Evolutionary conservation across 2,329 filamentous ascomycete genomes (phyloP).

Genomic region (Hymenoscyphus scutula): DNA sequence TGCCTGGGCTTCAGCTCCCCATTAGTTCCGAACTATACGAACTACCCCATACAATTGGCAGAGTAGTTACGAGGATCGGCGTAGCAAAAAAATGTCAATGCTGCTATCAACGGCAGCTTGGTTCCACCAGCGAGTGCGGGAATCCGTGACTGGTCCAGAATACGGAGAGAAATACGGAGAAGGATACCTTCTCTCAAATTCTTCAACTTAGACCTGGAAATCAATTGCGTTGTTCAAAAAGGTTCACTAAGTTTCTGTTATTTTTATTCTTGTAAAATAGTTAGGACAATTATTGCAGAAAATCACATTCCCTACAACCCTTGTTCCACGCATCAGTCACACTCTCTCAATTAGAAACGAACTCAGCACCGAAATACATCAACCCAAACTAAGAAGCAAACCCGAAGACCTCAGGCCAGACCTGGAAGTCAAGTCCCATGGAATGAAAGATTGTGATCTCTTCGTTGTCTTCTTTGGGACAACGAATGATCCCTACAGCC

Average conservation of each 20-base stretch:
- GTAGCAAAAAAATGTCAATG: background rate
- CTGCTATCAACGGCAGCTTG: background rate
- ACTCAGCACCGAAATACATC: too few species aligned
- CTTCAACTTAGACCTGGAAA: too few species aligned
- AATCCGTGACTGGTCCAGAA: too few species aligned
- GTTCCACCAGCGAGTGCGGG: background rate
- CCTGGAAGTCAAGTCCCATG: background rate
- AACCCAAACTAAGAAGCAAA: background rate
- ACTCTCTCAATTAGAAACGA: too few species aligned
- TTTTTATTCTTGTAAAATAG: too few species aligned
- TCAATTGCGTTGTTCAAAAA: too few species aligned
- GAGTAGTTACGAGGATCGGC: background rate
- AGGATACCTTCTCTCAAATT: too few species aligned
- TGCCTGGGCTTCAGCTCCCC: background rate
- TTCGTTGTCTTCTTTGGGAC: background rate
- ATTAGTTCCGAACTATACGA: background rate
- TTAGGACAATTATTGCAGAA: too few species aligned
- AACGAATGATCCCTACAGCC: constrained; percentile 5
- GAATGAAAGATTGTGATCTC: background rate
- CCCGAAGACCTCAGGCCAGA: background rate
- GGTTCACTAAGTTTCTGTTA: too few species aligned
- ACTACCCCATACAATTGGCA: constrained; percentile 1
- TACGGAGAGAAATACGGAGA: too few species aligned
- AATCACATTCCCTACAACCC: too few species aligned
- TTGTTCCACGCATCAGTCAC: too few species aligned